Percentiles rank a stretch among this genome's conserved stretches.
These are phyloP conservation scores for Daedaleopsis nitida DNA, from an alignment of 768 basidiomycete genomes.

Conservation along the genomic window DNA sequence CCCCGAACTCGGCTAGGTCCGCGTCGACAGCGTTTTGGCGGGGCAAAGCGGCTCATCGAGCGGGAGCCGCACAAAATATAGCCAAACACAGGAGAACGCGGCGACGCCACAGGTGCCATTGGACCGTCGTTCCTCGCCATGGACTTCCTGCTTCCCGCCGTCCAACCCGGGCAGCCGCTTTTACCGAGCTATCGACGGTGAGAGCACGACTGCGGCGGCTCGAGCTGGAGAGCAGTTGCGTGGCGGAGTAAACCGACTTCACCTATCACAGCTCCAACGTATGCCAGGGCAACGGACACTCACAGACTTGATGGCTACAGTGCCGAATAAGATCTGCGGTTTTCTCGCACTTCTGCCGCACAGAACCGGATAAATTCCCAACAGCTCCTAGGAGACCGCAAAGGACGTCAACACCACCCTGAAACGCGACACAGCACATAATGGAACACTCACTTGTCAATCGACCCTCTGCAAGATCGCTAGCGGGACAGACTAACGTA, in stretches of 20 bases:
- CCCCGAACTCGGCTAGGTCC: not conserved
- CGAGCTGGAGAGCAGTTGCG: not conserved
- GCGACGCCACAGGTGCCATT: not conserved
- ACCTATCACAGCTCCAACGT: not conserved
- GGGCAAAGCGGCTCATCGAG: not conserved
- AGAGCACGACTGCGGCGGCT: not conserved
- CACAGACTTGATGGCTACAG: not conserved
- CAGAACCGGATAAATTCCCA: not conserved
- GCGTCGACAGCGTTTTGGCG: not conserved
- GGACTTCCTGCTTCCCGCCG: not conserved
- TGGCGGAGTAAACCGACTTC: not conserved
- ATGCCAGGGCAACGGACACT: slow-evolving; percentile 1
- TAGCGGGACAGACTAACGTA: not conserved
- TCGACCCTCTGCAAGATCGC: not conserved
- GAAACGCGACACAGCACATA: not conserved
- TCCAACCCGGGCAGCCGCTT: not conserved
- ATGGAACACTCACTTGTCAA: not conserved
- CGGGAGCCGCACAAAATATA: not conserved
- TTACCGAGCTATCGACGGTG: not conserved
- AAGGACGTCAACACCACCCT: not conserved
- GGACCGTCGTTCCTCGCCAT: not conserved
- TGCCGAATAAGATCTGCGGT: slow-evolving; percentile 1
- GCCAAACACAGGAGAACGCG: not conserved
- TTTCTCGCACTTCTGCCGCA: slow-evolving; percentile 4
- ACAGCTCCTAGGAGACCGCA: not conserved